These are phyloP conservation scores for Triticum monococcum DNA, from an alignment of 176 grass and related monocot genomes.

Conservation along the genomic window DNA sequence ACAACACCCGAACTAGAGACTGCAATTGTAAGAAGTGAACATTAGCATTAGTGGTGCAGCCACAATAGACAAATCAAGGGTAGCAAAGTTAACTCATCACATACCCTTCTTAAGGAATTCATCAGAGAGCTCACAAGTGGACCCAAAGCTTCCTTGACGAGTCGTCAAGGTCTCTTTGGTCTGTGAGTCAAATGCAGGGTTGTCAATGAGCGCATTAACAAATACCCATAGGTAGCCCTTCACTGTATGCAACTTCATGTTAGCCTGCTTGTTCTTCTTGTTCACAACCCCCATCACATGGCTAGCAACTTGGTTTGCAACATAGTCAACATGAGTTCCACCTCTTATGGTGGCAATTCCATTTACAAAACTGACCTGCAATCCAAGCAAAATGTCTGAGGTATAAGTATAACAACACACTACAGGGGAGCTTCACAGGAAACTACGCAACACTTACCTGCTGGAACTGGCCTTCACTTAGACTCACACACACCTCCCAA, in stretches of 20 bases:
- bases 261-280: constrained; percentile 93
- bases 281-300: constrained; percentile 64
- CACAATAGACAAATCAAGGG: background rate
- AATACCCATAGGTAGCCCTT: constrained; percentile 91
- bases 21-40: constrained; percentile 30
- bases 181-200: constrained; percentile 95
- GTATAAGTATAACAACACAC: background rate
- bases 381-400: background rate
- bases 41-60: background rate
- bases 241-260: constrained; percentile 72
- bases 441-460: constrained; percentile 40
- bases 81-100: background rate
- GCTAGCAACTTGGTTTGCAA: constrained; percentile 75
- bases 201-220: constrained; percentile 87
- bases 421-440: background rate
- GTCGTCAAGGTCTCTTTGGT: constrained; percentile 96
- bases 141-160: constrained; percentile 80
- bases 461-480: constrained; percentile 94
- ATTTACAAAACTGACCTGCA: constrained; percentile 94
- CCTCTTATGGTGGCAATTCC: constrained; percentile 85
- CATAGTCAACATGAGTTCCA: constrained; percentile 83
- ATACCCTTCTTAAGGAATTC: constrained; percentile 75
- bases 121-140: constrained; percentile 64
- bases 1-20: constrained; percentile 69
- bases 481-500: constrained; percentile 79